A percentile compares a stretch with the other conserved stretches of the same genome.
Evolutionary conservation across 768 basidiomycete genomes (phyloP).

Genomic region (Cyclocybe cylindracea): DNA sequence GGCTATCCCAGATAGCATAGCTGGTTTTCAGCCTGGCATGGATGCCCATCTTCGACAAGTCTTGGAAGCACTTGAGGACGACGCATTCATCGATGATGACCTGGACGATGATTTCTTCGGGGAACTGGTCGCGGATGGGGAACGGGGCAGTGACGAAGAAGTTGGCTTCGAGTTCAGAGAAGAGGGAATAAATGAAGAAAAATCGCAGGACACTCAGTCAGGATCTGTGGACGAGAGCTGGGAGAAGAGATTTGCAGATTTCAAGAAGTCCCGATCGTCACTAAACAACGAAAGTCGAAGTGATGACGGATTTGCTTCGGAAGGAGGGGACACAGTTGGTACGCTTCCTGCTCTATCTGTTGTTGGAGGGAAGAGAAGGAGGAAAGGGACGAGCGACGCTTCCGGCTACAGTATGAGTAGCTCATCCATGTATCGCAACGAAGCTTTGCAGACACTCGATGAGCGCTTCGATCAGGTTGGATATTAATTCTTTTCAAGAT

Average conservation of each 20-base stretch:
- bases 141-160: slow-evolving; percentile 60
- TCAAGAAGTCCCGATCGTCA: slow-evolving; percentile 66
- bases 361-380: slow-evolving; percentile 72
- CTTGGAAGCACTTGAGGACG: slow-evolving; percentile 93
- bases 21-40: slow-evolving; percentile 94
- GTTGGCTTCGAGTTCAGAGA: slow-evolving; percentile 71
- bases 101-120: slow-evolving; percentile 77
- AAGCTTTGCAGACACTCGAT: slow-evolving; percentile 84
- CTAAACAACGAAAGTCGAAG: slow-evolving; percentile 35
- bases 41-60: slow-evolving; percentile 93
- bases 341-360: slow-evolving; percentile 75
- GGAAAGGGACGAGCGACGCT: slow-evolving; percentile 78
- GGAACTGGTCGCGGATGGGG: slow-evolving; percentile 71
- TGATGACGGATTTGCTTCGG: slow-evolving; percentile 60
- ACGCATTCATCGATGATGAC: slow-evolving; percentile 85
- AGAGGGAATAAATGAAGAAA: slow-evolving; percentile 33
- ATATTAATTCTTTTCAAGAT: neutral
- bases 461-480: slow-evolving; percentile 91
- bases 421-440: slow-evolving; percentile 92
- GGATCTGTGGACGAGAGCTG: slow-evolving; percentile 50
- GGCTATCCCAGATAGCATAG: slow-evolving; percentile 77
- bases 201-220: slow-evolving; percentile 26
- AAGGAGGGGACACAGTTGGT: slow-evolving; percentile 81
- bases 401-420: slow-evolving; percentile 98
- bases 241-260: slow-evolving; percentile 80